Base-by-base conservation (phyloP, 306 rosid species). In the Hippophae gyantsensis region DNA sequence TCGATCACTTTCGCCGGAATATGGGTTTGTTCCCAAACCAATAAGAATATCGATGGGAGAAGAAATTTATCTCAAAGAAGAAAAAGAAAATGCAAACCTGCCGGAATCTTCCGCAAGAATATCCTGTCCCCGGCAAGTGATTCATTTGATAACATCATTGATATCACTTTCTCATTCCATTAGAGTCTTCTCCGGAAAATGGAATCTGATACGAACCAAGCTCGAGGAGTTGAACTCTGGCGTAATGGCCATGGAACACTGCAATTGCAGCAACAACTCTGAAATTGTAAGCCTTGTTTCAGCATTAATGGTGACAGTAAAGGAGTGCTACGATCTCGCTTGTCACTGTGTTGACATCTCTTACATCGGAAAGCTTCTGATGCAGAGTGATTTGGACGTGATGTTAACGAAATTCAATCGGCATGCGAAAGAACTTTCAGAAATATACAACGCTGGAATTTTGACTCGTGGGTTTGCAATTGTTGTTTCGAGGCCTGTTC, bases 321-420 rank as follows among this genome's bases (percentile, higher is more conserved):
- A 71, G 23, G 89, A 89, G 63, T 86, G 86, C 67, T 63, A 74
- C 66, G 87, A 82, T 48, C 83, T 84, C 40, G 92, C 87, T 38
- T 78, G 77, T 13, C 97, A 87, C 10, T 89, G 97, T 56, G 72
- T 80, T 51, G 89, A 86, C 55, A 77, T 86, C 8, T 84, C 97
- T 0, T 89, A 79, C 71, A 81, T 86, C 45, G 97, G 97, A 56
- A 89, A 89, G 87, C 93, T 89, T 11, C 71, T 89, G 75, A 89
- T 89, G 97, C 97, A 86, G 78, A 86, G 95, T 71, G 97, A 89
- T 64, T 78, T 89, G 78, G 92, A 86, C 61, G 79, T 78, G 40
- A 65, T 81, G 32, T 72, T 72, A 44, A 74, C 85, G 38, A 84
- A 77, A 53, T 53, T 89, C 65, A 78, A 80, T 43, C 56, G 62